phyloP scores from a whole-genome alignment of 352 stramenopile species.

The Globisporangium paroecandrum region DNA sequence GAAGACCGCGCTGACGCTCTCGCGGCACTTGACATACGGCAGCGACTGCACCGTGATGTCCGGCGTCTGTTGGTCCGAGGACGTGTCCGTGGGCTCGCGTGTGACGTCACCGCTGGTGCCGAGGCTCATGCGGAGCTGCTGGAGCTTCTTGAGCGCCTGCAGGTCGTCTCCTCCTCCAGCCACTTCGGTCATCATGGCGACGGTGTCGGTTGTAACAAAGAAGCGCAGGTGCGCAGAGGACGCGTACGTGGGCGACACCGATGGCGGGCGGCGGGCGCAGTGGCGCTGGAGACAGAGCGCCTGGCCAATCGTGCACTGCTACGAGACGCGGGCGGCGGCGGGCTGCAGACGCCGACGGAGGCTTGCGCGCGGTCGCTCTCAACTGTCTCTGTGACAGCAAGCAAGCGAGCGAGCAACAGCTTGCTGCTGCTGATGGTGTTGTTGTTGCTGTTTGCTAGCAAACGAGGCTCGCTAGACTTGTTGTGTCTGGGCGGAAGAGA shows the following conservation, averaged over 20 bases:
- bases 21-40: constrained; percentile 63
- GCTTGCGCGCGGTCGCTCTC: constrained; percentile 9
- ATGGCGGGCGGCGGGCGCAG: constrained; percentile 24
- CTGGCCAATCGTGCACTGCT: constrained; percentile 44
- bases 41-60: constrained; percentile 56
- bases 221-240: constrained; percentile 6
- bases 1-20: constrained; percentile 53
- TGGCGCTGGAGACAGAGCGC: constrained; percentile 46
- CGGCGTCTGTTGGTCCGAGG: background rate
- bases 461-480: background rate
- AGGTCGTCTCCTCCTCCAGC: background rate
- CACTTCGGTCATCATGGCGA: constrained; percentile 18
- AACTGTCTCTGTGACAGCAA: constrained; percentile 13
- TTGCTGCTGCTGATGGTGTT: background rate
- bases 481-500: background rate
- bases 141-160: constrained; percentile 8
- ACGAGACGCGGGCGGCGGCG: constrained; percentile 6
- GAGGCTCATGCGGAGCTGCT: constrained; percentile 5
- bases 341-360: background rate
- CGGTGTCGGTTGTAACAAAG: constrained; percentile 18
- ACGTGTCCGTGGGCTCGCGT: background rate
- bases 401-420: background rate
- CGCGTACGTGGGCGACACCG: constrained; percentile 3
- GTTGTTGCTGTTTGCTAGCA: background rate
- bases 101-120: background rate